Percentiles rank a stretch among this genome's conserved stretches.
Evolutionary conservation across 208 protist species (phyloP).

Genomic region (Wallacemonas sp.): DNA sequence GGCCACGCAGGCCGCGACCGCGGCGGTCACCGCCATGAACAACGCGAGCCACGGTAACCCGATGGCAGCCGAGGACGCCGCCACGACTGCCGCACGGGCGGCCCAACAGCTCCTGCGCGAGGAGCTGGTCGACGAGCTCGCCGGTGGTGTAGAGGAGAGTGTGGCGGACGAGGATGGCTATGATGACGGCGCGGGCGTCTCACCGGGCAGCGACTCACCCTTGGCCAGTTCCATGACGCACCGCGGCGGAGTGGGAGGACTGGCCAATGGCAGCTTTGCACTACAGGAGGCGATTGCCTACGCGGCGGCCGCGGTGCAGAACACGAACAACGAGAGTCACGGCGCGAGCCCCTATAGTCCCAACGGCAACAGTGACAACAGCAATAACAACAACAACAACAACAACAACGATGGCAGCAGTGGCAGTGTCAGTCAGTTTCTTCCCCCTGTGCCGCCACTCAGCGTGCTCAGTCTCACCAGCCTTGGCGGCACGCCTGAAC

Average conservation of each 20-base stretch:
- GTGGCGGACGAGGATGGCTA: too few species aligned
- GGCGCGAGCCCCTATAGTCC: not conserved
- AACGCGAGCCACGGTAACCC: constrained; percentile 9
- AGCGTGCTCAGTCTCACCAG: not conserved
- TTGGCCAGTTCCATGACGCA: not conserved
- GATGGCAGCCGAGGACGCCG: constrained; percentile 11
- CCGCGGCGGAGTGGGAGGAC: too few species aligned
- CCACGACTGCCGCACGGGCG: not conserved
- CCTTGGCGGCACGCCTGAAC: not conserved
- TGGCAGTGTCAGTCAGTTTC: not conserved
- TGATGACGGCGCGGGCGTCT: too few species aligned
- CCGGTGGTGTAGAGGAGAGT: not conserved
- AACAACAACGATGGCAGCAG: not conserved
- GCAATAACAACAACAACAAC: not conserved
- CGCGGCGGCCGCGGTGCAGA: not conserved
- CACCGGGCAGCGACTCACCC: not conserved
- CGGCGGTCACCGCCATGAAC: not conserved
- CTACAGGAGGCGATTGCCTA: not conserved
- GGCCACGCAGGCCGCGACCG: constrained; percentile 9
- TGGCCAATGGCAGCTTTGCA: not conserved
- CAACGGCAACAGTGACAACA: not conserved
- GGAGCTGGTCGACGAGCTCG: constrained; percentile 10
- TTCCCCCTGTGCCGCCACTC: not conserved
- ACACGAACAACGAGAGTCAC: not conserved
- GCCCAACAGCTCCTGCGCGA: constrained; percentile 7